Evolutionary conservation across 1,284 basidiomycete genomes (phyloP), one percentile per base, ranked within the genome.

Genomic region (Rhodotorula sp.): DNA sequence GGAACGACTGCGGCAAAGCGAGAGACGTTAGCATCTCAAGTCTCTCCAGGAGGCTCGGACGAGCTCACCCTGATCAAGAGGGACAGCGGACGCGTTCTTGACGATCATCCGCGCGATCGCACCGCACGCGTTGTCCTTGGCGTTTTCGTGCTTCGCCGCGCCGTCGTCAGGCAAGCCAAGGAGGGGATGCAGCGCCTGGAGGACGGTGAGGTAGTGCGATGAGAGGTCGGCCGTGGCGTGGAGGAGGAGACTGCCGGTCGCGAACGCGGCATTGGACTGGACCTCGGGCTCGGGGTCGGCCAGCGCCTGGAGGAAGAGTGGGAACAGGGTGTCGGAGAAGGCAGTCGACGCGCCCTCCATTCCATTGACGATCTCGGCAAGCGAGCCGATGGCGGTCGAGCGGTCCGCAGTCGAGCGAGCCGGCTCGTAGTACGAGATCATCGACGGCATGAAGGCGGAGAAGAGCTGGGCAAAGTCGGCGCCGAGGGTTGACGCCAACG

Each of bases 181-280:
- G 75, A 95, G 85, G 11, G 91, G 90, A 58, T 87, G 89, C 60
- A 99, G 87, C 7, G 89, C 89, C 55, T 83, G 83, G 61, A 99
- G 89, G 63, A 99, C 85, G 73, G 85, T 86, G 55, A 88, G 80
- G 82, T 90, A 97, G 80, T 98, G 94, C 9, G 85, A 82, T 13
- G 90, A 88, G 53, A 99, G 85, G 81, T 99, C 94, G 64, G 87
- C 79, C 59, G 89, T 84, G 22, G 91, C 89, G 84, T 95, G 87
- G 82, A 95, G 92, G 72, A 98, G 86, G 69, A 99, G 86, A 55
- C 96, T 88, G 73, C 96, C 96, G 44, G 89, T 85, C 32, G 94
- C 94, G 79, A 97, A 99, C 17, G 94, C 93, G 46, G 94, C 93
- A 78, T 99, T 99, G 81, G 92, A 94, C 77, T 92, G 88, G 8